A percentile compares a stretch with the other conserved stretches of the same genome.
Evolutionary conservation across 345 rosid species (phyloP).

Genomic region (Brassica napus): DNA sequence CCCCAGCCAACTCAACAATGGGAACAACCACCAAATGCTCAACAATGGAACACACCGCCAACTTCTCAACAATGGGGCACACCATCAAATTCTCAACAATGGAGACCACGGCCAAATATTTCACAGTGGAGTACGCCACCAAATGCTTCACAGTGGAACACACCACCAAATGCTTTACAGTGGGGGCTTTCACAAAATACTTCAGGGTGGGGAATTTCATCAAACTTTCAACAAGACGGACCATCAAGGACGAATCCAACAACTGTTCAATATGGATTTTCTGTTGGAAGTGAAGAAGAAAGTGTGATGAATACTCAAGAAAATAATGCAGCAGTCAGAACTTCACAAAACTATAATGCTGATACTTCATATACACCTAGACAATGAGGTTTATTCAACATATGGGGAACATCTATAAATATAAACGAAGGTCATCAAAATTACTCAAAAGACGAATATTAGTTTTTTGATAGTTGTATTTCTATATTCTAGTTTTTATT

Average conservation of each 20-base stretch:
- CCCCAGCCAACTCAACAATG: no score
- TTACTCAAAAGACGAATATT: background rate
- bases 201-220: no score
- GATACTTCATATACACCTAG: background rate
- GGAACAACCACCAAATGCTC: no score
- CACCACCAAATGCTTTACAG: background rate
- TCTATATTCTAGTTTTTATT: background rate
- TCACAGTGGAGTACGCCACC: background rate
- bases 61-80: background rate
- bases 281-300: background rate
- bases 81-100: background rate
- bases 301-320: background rate
- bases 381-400: background rate
- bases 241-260: background rate
- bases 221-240: background rate
- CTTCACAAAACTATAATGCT: background rate
- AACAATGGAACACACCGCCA: background rate
- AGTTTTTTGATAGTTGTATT: background rate
- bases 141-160: background rate
- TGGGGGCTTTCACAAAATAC: no score
- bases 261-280: background rate
- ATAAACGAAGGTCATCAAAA: background rate
- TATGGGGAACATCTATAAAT: background rate
- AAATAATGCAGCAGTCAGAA: background rate
- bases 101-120: background rate